A percentile compares a stretch with the other conserved stretches of the same genome.
Evolutionary conservation across 148 eudicot species (phyloP).

Genomic region (Chenopodium album): DNA sequence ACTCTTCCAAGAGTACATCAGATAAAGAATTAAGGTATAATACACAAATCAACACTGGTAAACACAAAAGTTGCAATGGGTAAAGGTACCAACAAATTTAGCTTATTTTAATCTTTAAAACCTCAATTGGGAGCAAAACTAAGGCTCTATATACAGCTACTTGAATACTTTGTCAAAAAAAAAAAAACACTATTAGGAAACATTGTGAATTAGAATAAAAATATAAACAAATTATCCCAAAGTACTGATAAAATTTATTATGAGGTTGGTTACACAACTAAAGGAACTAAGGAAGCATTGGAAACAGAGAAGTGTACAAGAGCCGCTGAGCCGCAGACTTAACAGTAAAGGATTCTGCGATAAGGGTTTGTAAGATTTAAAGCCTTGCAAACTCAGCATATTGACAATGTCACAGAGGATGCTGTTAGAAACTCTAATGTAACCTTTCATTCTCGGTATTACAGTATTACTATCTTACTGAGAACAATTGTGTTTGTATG

Average conservation of each 20-base stretch:
- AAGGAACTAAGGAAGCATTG: not conserved
- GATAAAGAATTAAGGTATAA: not conserved
- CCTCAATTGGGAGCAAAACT: not conserved
- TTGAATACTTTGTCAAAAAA: not conserved
- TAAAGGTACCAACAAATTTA: not conserved
- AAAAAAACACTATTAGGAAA: not conserved
- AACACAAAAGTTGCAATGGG: not conserved
- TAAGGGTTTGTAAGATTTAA: not conserved
- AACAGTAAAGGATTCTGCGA: not conserved
- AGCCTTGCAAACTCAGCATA: conserved; percentile 1
- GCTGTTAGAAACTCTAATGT: not conserved
- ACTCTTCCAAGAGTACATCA: not conserved
- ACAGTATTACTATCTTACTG: not conserved
- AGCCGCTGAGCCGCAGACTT: not conserved
- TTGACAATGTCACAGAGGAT: not conserved
- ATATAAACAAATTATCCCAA: not conserved
- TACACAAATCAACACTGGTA: not conserved
- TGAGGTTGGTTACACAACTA: not conserved
- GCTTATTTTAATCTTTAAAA: not conserved
- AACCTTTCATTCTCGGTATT: not conserved
- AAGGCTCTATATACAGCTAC: not conserved
- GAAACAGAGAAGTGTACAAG: not conserved
- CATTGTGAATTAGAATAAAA: not conserved
- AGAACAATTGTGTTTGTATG: not conserved
- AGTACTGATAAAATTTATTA: not conserved